Conservation (phyloP, 176 grass and related monocot genomes). For the Miscanthus lutarioriparius region DNA sequence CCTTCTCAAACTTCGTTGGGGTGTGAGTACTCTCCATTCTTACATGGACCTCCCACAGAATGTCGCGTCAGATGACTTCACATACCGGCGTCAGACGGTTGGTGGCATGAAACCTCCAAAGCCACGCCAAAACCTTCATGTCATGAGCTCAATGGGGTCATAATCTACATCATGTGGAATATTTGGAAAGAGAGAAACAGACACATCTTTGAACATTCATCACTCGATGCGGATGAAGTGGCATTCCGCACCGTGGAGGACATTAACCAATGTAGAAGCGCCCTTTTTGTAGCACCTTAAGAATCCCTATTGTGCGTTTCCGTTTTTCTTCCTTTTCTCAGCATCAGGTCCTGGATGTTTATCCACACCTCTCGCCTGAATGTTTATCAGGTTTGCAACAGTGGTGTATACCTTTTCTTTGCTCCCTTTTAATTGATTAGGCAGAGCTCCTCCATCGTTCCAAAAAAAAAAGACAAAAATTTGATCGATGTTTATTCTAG, state of each 20-base stretch:
- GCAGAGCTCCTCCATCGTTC: background rate
- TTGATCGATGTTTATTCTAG: slow-evolving; percentile 7
- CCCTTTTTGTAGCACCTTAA: background rate
- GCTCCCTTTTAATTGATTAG: background rate
- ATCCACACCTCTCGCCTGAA: background rate
- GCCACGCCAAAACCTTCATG: background rate
- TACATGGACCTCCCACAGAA: background rate
- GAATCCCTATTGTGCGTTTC: background rate
- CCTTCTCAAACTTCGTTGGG: background rate
- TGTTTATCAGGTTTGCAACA: background rate
- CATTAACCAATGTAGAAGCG: background rate
- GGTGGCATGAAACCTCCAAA: background rate
- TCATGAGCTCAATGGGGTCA: background rate
- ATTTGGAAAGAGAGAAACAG: background rate
- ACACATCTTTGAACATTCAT: background rate
- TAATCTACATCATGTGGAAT: background rate
- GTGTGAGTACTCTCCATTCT: background rate
- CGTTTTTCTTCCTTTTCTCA: background rate
- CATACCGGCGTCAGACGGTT: background rate
- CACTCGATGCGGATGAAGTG: background rate
- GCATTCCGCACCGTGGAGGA: background rate
- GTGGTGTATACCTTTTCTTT: background rate
- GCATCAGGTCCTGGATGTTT: background rate
- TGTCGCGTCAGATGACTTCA: background rate
- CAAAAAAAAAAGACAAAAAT: background rate